These are phyloP conservation scores for Dioszegia aurantiaca DNA, from an alignment of 768 basidiomycete species.

Conservation along the genomic window DNA sequence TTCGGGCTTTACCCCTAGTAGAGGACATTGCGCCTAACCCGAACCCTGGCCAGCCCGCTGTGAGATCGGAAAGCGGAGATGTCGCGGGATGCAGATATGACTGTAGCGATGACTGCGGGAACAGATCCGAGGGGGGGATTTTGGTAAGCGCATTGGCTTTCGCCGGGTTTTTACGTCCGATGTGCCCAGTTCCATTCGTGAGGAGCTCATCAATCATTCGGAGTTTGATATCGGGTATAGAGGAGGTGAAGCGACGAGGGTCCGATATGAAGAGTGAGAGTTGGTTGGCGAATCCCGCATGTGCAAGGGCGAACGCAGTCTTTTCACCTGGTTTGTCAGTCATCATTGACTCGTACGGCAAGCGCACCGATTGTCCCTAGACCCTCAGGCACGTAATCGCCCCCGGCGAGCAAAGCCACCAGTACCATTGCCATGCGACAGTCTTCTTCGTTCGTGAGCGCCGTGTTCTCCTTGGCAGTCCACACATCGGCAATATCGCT, in stretches of 20 bases:
- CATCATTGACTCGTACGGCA: too few relatives aligned
- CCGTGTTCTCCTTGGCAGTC: conserved; percentile 62
- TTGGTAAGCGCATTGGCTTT: conserved; percentile 68
- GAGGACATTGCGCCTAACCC: conserved; percentile 23
- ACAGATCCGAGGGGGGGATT: conserved; percentile 67
- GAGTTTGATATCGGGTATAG: conserved; percentile 11
- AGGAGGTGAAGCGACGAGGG: conserved; percentile 14
- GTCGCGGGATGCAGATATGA: conserved; percentile 75
- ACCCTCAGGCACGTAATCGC: conserved; percentile 73
- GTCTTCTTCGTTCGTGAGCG: conserved; percentile 54
- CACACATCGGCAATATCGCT: conserved; percentile 63
- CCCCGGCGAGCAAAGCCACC: conserved; percentile 80
- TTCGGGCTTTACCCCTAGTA: conserved; percentile 30
- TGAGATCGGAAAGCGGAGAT: conserved; percentile 20
- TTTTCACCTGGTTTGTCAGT: conserved; percentile 54
- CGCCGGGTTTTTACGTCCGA: conserved; percentile 55
- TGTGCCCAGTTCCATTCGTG: conserved; percentile 64
- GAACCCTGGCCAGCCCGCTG: conserved; percentile 46
- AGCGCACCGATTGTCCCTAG: conserved; percentile 44
- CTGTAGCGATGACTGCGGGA: conserved; percentile 69
- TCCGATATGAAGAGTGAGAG: conserved; percentile 23
- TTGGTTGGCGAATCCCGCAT: conserved; percentile 68
- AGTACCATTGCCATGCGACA: conserved; percentile 69
- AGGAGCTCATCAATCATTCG: conserved; percentile 37
- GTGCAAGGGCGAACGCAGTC: conserved; percentile 73